Conservation (phyloP, 345 rosid genomes). For the Syzygium jambos region DNA sequence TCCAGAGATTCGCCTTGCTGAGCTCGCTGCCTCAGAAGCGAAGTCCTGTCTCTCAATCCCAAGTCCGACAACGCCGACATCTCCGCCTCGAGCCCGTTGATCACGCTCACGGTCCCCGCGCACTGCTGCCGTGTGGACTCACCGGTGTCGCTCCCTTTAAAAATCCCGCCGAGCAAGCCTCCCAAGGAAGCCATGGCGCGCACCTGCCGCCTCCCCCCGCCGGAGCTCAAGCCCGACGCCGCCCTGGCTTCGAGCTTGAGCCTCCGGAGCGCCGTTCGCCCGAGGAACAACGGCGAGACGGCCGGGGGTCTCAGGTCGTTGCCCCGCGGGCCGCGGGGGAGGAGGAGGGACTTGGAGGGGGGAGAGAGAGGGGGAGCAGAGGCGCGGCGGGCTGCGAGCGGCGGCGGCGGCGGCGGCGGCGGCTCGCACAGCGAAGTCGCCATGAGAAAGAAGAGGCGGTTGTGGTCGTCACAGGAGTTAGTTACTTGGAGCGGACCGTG, state of each 20-base stretch:
- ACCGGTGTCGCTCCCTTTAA: conserved; percentile 77
- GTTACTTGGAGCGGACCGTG: background rate
- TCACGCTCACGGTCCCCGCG: conserved; percentile 35
- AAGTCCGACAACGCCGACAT: conserved; percentile 61
- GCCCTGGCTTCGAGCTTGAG: conserved; percentile 5
- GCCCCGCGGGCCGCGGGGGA: background rate
- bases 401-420: background rate
- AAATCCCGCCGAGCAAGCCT: conserved; percentile 76
- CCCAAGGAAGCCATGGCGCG: conserved; percentile 59
- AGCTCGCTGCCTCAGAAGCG: conserved; percentile 59
- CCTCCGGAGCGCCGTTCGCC: conserved; percentile 14
- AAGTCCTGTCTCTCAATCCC: conserved; percentile 59
- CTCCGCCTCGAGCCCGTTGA: conserved; percentile 55
- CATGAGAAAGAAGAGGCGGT: background rate
- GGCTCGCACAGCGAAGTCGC: background rate
- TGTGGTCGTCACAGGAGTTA: background rate
- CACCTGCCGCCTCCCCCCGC: conserved; percentile 20
- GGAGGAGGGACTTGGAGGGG: background rate
- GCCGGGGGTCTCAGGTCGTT: conserved; percentile 11
- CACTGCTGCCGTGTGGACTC: conserved; percentile 83
- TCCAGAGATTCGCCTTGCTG: conserved; percentile 73
- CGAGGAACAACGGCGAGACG: conserved; percentile 30
- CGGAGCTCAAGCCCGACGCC: conserved; percentile 3
- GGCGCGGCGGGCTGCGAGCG: background rate
- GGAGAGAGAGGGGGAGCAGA: background rate